Percentiles rank a stretch among this genome's conserved stretches.
phyloP scores from a whole-genome alignment of 768 basidiomycete genomes.

The Lactarius indigo region DNA sequence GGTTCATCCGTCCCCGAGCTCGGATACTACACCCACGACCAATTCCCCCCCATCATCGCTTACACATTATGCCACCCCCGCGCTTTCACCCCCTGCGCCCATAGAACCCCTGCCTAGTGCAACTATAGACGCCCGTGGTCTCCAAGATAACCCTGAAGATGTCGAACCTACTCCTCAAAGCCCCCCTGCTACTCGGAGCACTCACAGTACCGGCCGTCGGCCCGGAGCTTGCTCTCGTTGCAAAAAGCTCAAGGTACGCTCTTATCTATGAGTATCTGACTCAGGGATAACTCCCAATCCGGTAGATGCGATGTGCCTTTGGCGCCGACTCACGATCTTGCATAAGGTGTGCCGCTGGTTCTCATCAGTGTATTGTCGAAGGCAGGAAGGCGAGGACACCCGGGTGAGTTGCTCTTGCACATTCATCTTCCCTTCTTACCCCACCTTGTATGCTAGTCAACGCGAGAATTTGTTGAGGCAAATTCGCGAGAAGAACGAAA shows the following conservation, averaged over 20 bases:
- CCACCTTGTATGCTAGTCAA: constrained; percentile 22
- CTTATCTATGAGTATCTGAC: neutral
- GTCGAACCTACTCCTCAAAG: constrained; percentile 5
- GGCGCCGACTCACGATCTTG: constrained; percentile 17
- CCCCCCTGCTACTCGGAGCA: neutral
- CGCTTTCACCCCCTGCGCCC: constrained; percentile 1
- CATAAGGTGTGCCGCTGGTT: constrained; percentile 27
- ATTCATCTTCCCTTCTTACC: neutral
- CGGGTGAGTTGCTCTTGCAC: constrained; percentile 26
- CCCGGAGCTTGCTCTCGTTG: constrained; percentile 31
- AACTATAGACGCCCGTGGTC: neutral
- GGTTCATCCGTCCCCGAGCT: constrained; percentile 16
- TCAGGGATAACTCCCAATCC: neutral
- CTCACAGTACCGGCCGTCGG: constrained; percentile 9
- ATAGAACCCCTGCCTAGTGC: neutral
- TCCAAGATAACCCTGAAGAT: neutral
- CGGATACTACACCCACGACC: constrained; percentile 11
- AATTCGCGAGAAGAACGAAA: constrained; percentile 33
- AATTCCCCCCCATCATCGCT: constrained; percentile 14
- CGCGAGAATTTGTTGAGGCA: constrained; percentile 33
- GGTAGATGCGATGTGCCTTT: constrained; percentile 24
- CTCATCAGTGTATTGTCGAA: constrained; percentile 32
- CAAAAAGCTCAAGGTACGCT: constrained; percentile 29
- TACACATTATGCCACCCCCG: neutral
- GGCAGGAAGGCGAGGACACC: constrained; percentile 35